A percentile compares a stretch with the other conserved stretches of the same genome.
phyloP scores from a whole-genome alignment of 345 rosid species.

The Nephelium lappaceum region DNA sequence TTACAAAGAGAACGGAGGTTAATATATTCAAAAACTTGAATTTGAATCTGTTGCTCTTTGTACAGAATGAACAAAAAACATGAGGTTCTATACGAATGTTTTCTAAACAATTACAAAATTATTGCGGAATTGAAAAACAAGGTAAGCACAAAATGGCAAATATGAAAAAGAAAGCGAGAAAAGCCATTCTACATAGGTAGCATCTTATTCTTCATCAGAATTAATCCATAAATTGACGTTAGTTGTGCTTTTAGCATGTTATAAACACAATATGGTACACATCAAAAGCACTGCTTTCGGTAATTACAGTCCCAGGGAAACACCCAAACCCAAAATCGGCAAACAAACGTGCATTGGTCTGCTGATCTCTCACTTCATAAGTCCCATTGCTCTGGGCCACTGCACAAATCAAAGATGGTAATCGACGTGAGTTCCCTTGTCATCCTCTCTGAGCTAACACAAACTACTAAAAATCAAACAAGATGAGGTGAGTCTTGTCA shows the following conservation, averaged over 20 bases:
- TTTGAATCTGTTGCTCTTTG: background rate
- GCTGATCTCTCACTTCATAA: background rate
- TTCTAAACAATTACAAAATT: background rate
- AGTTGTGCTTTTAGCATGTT: background rate
- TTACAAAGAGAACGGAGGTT: too few species aligned
- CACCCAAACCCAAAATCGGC: background rate
- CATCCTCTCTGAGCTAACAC: conserved; percentile 10
- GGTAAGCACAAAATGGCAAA: background rate
- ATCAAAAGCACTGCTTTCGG: conserved; percentile 15
- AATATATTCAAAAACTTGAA: too few species aligned
- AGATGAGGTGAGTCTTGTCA: conserved; percentile 13
- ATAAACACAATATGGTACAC: conserved; percentile 23
- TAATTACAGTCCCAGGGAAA: conserved; percentile 11
- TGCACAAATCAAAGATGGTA: conserved; percentile 13
- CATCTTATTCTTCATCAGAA: background rate
- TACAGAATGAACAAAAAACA: background rate
- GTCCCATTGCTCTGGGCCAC: background rate
- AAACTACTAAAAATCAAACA: background rate
- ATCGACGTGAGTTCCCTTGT: background rate
- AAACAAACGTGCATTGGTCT: background rate
- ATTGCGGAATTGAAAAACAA: background rate
- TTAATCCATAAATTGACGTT: conserved; percentile 4
- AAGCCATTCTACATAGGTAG: background rate
- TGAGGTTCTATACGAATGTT: background rate
- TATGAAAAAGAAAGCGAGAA: background rate